These are phyloP conservation scores for Alternaria infectoria DNA, from an alignment of 2,329 filamentous ascomycete genomes.

Conservation along the genomic window DNA sequence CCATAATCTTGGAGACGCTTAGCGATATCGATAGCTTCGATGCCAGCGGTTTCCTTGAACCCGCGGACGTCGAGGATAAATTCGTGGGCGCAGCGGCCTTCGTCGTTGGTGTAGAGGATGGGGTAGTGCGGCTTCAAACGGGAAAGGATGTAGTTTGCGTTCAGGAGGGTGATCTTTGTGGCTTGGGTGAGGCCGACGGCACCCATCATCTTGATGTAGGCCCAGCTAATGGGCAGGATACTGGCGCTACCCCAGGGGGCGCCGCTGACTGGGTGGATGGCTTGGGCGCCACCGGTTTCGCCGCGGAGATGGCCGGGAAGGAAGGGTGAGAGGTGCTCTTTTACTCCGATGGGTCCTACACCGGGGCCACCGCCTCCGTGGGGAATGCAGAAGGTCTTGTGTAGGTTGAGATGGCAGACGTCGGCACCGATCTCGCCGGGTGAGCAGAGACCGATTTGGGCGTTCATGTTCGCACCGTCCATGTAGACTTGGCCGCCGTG, in stretches of 20 bases:
- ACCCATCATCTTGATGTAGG: constrained; percentile 95
- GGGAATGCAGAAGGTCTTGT: constrained; percentile 99
- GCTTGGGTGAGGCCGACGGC: constrained; percentile 81
- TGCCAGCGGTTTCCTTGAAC: constrained; percentile 80
- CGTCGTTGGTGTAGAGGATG: constrained; percentile 90
- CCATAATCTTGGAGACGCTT: constrained; percentile 97
- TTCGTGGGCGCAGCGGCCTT: constrained; percentile 91
- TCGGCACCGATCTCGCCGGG: constrained; percentile 95
- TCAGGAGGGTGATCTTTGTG: constrained; percentile 90
- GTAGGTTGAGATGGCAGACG: constrained; percentile 94
- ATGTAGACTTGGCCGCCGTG: constrained; percentile 96
- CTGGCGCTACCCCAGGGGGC: constrained; percentile 87
- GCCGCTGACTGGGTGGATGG: constrained; percentile 76
- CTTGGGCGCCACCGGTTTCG: constrained; percentile 61
- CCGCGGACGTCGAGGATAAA: constrained; percentile 91
- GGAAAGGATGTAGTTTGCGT: constrained; percentile 95
- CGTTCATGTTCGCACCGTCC: constrained; percentile 99
- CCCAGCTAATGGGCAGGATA: constrained; percentile 93
- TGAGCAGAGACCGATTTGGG: constrained; percentile 93
- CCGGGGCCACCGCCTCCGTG: constrained; percentile 94
- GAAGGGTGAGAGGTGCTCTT: constrained; percentile 76
- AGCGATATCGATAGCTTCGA: constrained; percentile 93
- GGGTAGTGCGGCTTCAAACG: constrained; percentile 84
- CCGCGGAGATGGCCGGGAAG: constrained; percentile 74
- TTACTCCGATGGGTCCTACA: constrained; percentile 92